Percentiles rank a stretch among this genome's conserved stretches.
Conservation (phyloP, 257 asterid species). For the Leonotis leonurus region DNA sequence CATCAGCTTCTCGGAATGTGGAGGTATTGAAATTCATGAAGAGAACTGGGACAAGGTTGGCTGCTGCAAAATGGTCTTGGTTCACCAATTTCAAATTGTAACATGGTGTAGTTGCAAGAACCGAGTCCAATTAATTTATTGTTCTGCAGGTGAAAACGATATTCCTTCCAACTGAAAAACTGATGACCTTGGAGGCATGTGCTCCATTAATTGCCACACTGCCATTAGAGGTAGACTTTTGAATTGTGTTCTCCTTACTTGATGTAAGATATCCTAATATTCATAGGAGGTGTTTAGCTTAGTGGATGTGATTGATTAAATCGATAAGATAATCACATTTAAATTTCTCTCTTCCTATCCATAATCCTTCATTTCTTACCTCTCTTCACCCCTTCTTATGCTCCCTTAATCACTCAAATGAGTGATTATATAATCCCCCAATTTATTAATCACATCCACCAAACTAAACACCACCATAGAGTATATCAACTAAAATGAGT, state of each 20-base stretch:
- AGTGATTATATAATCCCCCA: no score
- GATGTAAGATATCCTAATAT: neutral
- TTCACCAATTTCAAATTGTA: neutral
- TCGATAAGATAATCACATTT: no score
- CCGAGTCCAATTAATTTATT: neutral
- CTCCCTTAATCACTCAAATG: no score
- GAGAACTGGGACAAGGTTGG: conserved; percentile 96
- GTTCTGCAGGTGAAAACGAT: conserved; percentile 65
- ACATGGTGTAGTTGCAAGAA: neutral
- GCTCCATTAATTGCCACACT: conserved; percentile 90
- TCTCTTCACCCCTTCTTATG: no score
- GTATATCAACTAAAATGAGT: no score
- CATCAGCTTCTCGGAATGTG: conserved; percentile 91
- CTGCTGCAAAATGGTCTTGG: conserved; percentile 8
- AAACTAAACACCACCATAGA: no score
- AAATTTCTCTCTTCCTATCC: no score
- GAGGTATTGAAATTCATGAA: conserved; percentile 92
- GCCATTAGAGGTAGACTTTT: conserved; percentile 68
- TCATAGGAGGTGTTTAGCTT: no score
- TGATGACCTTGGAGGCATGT: conserved; percentile 70
- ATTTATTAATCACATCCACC: no score
- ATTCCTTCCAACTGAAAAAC: conserved; percentile 73
- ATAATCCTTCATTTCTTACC: no score
- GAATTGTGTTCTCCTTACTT: neutral
- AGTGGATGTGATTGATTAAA: no score